These are phyloP conservation scores for Gaultheria prostrata DNA, from an alignment of 148 eudicot species.

Conservation along the genomic window DNA sequence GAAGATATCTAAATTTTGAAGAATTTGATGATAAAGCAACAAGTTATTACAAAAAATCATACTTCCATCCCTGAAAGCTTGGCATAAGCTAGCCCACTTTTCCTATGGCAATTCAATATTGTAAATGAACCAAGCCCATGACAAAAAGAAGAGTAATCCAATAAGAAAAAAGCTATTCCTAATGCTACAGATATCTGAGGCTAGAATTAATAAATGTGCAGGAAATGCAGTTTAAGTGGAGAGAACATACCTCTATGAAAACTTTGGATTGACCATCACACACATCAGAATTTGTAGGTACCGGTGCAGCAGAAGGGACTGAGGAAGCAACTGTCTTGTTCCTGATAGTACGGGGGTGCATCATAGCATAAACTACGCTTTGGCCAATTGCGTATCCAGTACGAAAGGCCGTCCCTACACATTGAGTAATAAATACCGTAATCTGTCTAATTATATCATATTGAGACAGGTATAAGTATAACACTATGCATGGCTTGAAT, in stretches of 20 bases:
- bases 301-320: constrained; percentile 4
- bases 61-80: not conserved
- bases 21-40: not conserved
- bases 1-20: not conserved
- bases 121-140: not conserved
- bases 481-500: not conserved
- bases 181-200: not conserved
- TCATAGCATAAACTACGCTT: constrained; percentile 19
- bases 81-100: too few relatives aligned
- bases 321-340: constrained; percentile 11
- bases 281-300: constrained; percentile 5
- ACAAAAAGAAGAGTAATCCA: not conserved
- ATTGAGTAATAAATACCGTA: not conserved
- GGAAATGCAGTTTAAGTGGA: not conserved
- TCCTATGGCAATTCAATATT: too few relatives aligned
- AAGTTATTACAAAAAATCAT: too few relatives aligned
- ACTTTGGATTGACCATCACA: constrained; percentile 26
- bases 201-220: not conserved
- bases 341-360: constrained; percentile 19
- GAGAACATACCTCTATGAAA: constrained; percentile 30
- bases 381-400: constrained; percentile 24
- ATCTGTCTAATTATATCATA: not conserved
- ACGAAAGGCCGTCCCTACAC: constrained; percentile 27
- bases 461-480: not conserved
- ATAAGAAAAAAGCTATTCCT: not conserved